Evolutionary conservation across 176 grass and related monocot species (phyloP).

Genomic region (Phoenix dactylifera): DNA sequence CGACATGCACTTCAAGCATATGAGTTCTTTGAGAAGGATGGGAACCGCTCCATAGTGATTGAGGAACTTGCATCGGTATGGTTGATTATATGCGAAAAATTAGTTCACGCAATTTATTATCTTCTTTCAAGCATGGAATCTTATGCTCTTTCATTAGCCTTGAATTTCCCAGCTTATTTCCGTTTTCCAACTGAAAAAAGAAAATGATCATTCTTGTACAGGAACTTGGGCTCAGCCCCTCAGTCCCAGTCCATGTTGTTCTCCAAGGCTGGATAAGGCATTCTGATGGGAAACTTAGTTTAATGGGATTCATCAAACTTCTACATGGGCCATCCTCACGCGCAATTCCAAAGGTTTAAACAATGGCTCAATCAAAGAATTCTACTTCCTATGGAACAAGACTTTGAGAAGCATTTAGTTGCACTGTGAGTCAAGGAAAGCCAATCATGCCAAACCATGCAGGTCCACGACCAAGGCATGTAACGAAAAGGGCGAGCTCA

Average conservation of each 20-base stretch:
- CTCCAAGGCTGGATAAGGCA: slow-evolving; percentile 35
- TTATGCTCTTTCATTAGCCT: too few relatives aligned
- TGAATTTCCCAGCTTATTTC: too few relatives aligned
- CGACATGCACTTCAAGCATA: slow-evolving; percentile 34
- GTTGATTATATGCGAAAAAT: too few relatives aligned
- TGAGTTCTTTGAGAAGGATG: slow-evolving; percentile 44
- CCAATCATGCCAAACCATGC: background rate
- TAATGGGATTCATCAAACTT: slow-evolving; percentile 36
- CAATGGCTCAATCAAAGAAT: background rate
- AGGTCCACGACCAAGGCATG: background rate
- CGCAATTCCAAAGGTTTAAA: slow-evolving; percentile 8
- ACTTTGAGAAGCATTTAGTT: too few relatives aligned
- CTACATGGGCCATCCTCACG: slow-evolving; percentile 33
- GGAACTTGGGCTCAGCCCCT: slow-evolving; percentile 34
- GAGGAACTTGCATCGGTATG: slow-evolving; percentile 56
- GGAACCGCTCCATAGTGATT: slow-evolving; percentile 38
- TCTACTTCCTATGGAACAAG: background rate
- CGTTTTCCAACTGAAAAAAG: too few relatives aligned
- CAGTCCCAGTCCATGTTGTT: slow-evolving; percentile 36
- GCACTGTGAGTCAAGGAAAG: background rate
- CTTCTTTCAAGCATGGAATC: too few relatives aligned
- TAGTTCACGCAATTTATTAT: too few relatives aligned
- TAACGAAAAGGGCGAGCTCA: background rate
- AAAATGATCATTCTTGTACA: background rate
- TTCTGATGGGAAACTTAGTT: slow-evolving; percentile 36